These are phyloP conservation scores for Tephrocybe rancida DNA, from an alignment of 768 basidiomycete genomes.

Conservation along the genomic window DNA sequence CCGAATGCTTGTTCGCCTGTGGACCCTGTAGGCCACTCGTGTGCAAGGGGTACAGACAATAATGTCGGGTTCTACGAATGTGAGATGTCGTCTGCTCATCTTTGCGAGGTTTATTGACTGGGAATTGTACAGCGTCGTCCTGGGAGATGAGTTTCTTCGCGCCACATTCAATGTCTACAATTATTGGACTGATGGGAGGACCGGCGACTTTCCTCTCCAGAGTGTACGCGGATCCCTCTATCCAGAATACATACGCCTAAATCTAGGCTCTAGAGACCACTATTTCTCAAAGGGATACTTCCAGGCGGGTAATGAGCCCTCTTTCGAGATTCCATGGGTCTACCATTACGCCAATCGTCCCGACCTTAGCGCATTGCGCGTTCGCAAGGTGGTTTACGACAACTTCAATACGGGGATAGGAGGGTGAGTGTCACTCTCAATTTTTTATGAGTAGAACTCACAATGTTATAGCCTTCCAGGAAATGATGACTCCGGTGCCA, in stretches of 20 bases:
- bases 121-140: slow-evolving; percentile 40
- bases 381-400: slow-evolving; percentile 43
- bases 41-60: slow-evolving; percentile 51
- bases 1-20: slow-evolving; percentile 53
- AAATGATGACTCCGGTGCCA: slow-evolving; percentile 56
- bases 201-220: slow-evolving; percentile 40
- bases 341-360: slow-evolving; percentile 55
- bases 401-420: slow-evolving; percentile 48
- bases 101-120: background rate
- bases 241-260: background rate
- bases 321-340: slow-evolving; percentile 47
- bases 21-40: slow-evolving; percentile 47
- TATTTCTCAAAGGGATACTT: slow-evolving; percentile 46
- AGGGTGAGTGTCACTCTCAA: slow-evolving; percentile 32
- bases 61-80: slow-evolving; percentile 57
- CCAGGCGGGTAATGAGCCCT: slow-evolving; percentile 50
- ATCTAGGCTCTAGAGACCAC: slow-evolving; percentile 32
- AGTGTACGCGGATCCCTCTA: slow-evolving; percentile 29
- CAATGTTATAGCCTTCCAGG: slow-evolving; percentile 41
- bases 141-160: slow-evolving; percentile 59
- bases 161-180: slow-evolving; percentile 50
- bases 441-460: background rate
- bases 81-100: slow-evolving; percentile 19
- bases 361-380: slow-evolving; percentile 47
- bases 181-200: slow-evolving; percentile 51